A percentile compares a stretch with the other conserved stretches of the same genome.
phyloP scores from a whole-genome alignment of 1,139 yeast genomes.

The Saccharomyces hybrid region DNA sequence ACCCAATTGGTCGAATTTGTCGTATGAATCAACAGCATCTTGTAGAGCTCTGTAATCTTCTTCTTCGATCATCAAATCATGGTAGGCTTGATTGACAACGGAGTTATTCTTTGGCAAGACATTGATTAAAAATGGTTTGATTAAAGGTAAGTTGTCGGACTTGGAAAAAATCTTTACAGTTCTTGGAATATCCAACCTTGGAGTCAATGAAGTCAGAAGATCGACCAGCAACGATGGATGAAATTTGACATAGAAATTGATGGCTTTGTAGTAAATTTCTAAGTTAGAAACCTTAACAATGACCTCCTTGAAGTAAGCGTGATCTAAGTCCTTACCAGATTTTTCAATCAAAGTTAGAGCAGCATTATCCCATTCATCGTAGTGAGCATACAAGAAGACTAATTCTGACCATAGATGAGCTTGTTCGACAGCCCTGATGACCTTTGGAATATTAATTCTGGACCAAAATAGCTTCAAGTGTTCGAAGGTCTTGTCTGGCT shows the following conservation, averaged over 20 bases:
- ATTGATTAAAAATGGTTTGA: conserved; percentile 87
- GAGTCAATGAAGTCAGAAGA: conserved; percentile 73
- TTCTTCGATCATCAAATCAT: conserved; percentile 90
- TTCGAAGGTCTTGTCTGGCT: conserved; percentile 88
- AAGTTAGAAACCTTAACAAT: conserved; percentile 91
- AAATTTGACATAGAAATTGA: conserved; percentile 85
- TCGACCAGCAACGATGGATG: conserved; percentile 89
- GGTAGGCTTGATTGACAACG: conserved; percentile 90
- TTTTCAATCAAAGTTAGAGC: conserved; percentile 96
- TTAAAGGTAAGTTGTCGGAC: conserved; percentile 91
- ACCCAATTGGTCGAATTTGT: conserved; percentile 85
- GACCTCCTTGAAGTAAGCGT: conserved; percentile 85
- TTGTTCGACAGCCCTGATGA: conserved; percentile 83
- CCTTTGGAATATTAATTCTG: conserved; percentile 95
- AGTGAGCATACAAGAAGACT: conserved; percentile 92
- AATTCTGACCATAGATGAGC: conserved; percentile 96
- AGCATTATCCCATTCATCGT: conserved; percentile 99
- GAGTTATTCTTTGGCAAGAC: conserved; percentile 87
- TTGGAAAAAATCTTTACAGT: conserved; percentile 92
- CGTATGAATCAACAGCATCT: conserved; percentile 81
- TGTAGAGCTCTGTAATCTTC: conserved; percentile 87
- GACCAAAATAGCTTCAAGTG: conserved; percentile 97
- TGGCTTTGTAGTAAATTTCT: conserved; percentile 95
- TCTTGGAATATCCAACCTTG: conserved; percentile 89
- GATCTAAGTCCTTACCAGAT: conserved; percentile 90